Evolutionary conservation across 192 early-diverging fungal species (phyloP), one percentile per base, ranked within the genome.

Genomic region (Backusella westeae): DNA sequence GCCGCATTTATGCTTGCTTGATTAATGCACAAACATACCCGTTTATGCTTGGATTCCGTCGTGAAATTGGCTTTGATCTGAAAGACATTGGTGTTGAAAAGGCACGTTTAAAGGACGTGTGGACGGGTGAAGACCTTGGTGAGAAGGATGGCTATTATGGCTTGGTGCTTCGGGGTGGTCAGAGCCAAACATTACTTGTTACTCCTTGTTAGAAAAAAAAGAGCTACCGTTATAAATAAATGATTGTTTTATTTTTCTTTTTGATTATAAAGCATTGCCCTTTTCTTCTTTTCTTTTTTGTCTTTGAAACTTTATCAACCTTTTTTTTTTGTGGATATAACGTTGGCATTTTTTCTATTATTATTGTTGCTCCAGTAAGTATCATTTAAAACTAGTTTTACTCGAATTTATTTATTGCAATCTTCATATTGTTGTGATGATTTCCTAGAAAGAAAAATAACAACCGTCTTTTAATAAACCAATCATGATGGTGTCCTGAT

Each of bases 61-160:
- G 65, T 41, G 74, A 67, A 21, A 15, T 80, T 14, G 39, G 36
- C 2, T 53, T 80, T 44, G 19, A 39, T 10, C 32, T 80, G 9
- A 35, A 34, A 9, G 79, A 75, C 8, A 67, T 80, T 39, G 79
- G 71, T 56, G 6, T 80, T 10, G 42, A 46, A 29, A 66, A 34
- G n/a, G 79, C 70, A 23, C 23, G 46, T 23, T 34, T 80, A 7
- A 71, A 73, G 21, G 79, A 80, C 72, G 79, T 80, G 6, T 80
- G 79, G 79, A 68, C 75, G n/a, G 75, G 49, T 0, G 65, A 72
- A 7, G 34, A 76, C 21, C 14, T 80, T 19, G 74, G 74, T 10
- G 23, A 35, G 14, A 15, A n/a, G 8, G 29, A 26, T 17, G 65
- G 35, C 15, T 7, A 7, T 49, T 80, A 75, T 44, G 59, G 41